Percentiles rank a stretch among this genome's conserved stretches.
phyloP scores from a whole-genome alignment of 768 basidiomycete genomes.

The Rhodosporidiobolus odoratus region DNA sequence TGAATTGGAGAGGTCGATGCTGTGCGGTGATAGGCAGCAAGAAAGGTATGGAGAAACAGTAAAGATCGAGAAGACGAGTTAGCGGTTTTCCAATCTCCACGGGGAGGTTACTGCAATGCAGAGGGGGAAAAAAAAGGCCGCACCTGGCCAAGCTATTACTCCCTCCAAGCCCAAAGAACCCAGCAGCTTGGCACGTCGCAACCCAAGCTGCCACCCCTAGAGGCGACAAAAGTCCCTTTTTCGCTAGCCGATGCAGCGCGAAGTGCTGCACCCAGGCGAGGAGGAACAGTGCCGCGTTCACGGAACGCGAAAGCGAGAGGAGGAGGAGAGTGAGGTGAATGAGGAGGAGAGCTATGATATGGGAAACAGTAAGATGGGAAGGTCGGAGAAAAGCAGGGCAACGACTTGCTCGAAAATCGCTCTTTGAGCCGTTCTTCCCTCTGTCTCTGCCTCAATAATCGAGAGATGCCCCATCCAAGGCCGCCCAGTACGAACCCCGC shows the following conservation, averaged over 20 bases:
- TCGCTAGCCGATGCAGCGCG: background rate
- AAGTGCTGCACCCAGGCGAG: conserved; percentile 7
- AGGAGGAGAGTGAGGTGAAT: conserved; percentile 2
- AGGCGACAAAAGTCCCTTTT: background rate
- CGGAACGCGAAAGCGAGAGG: conserved; percentile 4
- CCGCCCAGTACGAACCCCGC: background rate
- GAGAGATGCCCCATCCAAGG: background rate
- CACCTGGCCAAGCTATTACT: conserved; percentile 32
- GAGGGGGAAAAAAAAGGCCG: background rate
- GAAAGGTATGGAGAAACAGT: no score
- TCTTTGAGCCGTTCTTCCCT: background rate
- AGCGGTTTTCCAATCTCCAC: no score
- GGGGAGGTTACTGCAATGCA: no score
- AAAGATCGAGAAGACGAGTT: no score
- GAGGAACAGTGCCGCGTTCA: conserved; percentile 15
- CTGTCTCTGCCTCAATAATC: background rate
- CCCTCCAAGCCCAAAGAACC: conserved; percentile 31
- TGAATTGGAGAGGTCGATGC: conserved; percentile 30
- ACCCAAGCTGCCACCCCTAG: background rate
- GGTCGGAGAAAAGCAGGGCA: no score
- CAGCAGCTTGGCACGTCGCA: conserved; percentile 2
- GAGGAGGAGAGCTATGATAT: background rate
- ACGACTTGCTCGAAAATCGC: background rate
- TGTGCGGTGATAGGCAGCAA: no score
- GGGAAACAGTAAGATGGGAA: background rate